phyloP scores from a whole-genome alignment of 2,329 filamentous ascomycete genomes.

The Pyricularia grisea region DNA sequence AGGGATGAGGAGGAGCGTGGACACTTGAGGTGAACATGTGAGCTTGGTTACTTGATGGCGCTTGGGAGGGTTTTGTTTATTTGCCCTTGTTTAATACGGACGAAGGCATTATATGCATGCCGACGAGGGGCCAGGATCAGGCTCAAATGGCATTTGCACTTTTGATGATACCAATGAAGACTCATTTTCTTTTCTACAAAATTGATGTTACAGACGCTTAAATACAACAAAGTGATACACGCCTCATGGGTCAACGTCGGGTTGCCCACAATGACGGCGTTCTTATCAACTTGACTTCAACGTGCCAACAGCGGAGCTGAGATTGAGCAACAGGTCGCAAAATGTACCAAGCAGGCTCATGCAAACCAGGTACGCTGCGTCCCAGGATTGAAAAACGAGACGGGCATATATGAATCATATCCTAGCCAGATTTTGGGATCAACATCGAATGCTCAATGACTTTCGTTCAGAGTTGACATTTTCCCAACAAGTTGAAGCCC shows the following conservation, averaged over 20 bases:
- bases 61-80: background rate
- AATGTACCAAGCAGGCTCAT: background rate
- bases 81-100: background rate
- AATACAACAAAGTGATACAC: background rate
- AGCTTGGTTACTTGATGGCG: background rate
- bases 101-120: background rate
- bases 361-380: background rate
- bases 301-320: background rate
- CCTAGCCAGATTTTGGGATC: background rate
- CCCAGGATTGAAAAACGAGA: background rate
- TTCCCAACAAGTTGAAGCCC: background rate
- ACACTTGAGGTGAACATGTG: constrained; percentile 33
- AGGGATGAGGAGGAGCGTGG: constrained; percentile 52
- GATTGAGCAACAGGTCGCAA: background rate
- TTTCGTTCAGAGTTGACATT: background rate
- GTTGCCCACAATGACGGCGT: background rate
- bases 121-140: background rate
- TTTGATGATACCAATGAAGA: constrained; percentile 1
- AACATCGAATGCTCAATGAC: background rate
- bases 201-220: background rate
- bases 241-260: background rate
- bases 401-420: background rate
- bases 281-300: background rate
- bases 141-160: background rate
- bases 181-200: background rate